Conservation (phyloP, 208 protist genomes). For the Leishmania tropica region DNA sequence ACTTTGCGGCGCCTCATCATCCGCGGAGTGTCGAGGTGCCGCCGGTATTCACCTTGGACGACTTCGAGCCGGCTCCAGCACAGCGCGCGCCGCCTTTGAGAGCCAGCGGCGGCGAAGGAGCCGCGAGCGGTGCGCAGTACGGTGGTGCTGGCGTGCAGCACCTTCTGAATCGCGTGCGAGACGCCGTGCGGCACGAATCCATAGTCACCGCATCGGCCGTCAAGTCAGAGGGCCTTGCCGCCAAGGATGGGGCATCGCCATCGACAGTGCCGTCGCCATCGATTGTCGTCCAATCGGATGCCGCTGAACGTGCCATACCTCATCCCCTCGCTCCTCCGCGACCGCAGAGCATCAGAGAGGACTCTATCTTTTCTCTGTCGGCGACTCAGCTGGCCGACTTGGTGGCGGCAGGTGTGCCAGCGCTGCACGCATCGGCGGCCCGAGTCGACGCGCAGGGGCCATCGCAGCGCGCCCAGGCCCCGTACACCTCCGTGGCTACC, state of each 20-base stretch:
- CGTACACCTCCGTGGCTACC: neutral
- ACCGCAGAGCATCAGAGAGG: constrained; percentile 50
- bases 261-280: neutral
- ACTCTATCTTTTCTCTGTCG: constrained; percentile 72
- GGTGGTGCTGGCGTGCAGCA: neutral
- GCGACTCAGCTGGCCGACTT: constrained; percentile 44
- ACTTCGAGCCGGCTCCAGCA: neutral
- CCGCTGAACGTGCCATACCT: constrained; percentile 3
- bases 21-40: constrained; percentile 22
- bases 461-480: neutral
- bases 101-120: neutral
- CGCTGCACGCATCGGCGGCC: constrained; percentile 10
- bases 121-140: neutral
- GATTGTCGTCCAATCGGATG: constrained; percentile 1
- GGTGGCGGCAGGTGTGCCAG: constrained; percentile 34
- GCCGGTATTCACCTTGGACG: constrained; percentile 20
- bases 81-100: neutral
- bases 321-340: constrained; percentile 44
- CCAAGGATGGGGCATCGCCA: neutral
- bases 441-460: neutral
- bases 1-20: neutral
- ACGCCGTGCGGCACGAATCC: neutral
- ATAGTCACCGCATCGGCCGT: neutral
- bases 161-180: constrained; percentile 2
- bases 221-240: neutral